Base-by-base conservation (phyloP, 257 asterid genomes). In the Lithospermum erythrorhizon region DNA sequence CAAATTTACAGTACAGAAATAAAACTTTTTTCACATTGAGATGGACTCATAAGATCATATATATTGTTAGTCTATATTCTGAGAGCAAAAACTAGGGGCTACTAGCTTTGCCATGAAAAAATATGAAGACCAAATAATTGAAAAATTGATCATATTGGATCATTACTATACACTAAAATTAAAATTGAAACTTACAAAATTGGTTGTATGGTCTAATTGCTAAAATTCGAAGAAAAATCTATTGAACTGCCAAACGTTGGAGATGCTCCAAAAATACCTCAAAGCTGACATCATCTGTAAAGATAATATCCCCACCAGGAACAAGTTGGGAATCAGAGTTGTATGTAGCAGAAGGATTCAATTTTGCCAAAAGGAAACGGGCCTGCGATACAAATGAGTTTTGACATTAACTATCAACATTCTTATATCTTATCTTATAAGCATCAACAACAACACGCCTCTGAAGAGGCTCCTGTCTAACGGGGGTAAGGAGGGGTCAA, bases 261-360 rank as follows among this genome's bases (percentile, higher is more conserved):
- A 93, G 96, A 76, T 93, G 98, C 75, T 89, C 97, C 70, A 90
- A 73, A 85, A 93, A 93, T 61, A 93, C 95, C 81, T 89, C 96
- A 67, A 93, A 86, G 83, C 94, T 89, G 71, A 93, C 99, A 70
- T 93, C 97, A 72, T 93, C 99, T 2, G 99, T 93, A 75, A 86
- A 89, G 60, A 93, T 82, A 58, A 93, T 76, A 69, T 89, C 97
- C 27, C 99, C 96, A 24, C 95, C 95, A 55, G 90, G 89, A 58
- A 64, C 77, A 37, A 73, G 78, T 13, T 41, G 49, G 61, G 75
- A 70, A 72, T 84, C 94, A 45, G 97, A 78, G 71, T 81, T 93
- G 72, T 93, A 83, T 51, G 96, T 93, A 35, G 96, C 89, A 37
- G 99, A 93, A 63, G 99, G 99, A 79, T 93, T 93, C 84, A 89